Evolutionary conservation across 352 stramenopile genomes (phyloP).

Genomic region (Thraustochytrium aureum): DNA sequence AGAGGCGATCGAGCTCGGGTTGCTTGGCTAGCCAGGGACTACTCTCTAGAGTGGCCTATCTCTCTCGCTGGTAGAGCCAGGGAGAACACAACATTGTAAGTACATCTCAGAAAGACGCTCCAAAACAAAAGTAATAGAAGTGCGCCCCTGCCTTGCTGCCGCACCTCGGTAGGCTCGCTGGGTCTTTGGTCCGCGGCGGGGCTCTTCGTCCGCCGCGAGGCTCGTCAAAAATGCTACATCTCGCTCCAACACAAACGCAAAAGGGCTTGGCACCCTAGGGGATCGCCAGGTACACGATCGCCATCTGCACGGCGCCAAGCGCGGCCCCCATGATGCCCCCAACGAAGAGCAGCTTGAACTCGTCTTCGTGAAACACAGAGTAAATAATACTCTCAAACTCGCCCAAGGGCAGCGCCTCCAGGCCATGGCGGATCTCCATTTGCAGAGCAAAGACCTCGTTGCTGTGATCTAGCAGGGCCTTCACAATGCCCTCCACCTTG

Average conservation of each 20-base stretch:
- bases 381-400: conserved; percentile 88
- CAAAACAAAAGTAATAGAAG: no score
- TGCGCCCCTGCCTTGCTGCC: no score
- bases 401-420: conserved; percentile 71
- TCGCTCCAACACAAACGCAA: background rate
- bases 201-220: no score
- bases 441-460: conserved; percentile 80
- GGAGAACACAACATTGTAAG: no score
- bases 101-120: no score
- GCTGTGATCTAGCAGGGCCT: conserved; percentile 73
- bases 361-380: conserved; percentile 87
- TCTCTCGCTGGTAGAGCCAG: no score
- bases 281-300: background rate
- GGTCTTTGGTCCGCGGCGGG: no score
- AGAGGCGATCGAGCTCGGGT: background rate
- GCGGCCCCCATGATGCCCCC: conserved; percentile 75
- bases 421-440: conserved; percentile 77
- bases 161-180: no score
- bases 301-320: conserved; percentile 62
- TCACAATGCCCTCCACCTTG: conserved; percentile 61
- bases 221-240: background rate
- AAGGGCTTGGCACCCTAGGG: background rate
- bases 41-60: no score
- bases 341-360: conserved; percentile 89
- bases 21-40: background rate